Conservation (phyloP, 1,284 basidiomycete genomes). For the Neotropicomus parvogracilis region DNA sequence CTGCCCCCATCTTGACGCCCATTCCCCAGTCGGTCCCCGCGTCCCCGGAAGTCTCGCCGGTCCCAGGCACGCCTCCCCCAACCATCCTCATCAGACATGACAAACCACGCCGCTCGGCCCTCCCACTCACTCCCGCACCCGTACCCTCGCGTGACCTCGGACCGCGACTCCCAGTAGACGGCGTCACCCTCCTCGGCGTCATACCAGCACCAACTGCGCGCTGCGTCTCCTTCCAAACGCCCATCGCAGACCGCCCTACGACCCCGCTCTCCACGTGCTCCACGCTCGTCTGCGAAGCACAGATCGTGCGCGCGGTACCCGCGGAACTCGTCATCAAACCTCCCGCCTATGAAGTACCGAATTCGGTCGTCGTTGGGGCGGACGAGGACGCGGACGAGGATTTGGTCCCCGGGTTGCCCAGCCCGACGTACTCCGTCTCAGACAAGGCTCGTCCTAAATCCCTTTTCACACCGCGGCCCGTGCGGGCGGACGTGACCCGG, state of each 20-base stretch:
- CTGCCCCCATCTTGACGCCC: background rate
- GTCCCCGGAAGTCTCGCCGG: background rate
- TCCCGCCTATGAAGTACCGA: too few species aligned
- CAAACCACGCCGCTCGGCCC: background rate
- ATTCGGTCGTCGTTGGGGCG: background rate
- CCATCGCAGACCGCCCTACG: background rate
- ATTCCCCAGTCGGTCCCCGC: background rate
- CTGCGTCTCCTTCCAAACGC: conserved; percentile 11
- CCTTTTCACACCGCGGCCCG: conserved; percentile 8
- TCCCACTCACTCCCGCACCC: background rate
- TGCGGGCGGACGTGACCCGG: conserved; percentile 9
- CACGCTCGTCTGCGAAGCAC: conserved; percentile 12
- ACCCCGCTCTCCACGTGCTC: conserved; percentile 11
- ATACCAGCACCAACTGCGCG: background rate
- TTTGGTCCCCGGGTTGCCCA: background rate
- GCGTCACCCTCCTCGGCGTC: background rate
- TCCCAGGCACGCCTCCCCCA: background rate
- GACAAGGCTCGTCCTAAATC: conserved; percentile 5
- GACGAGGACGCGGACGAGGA: background rate
- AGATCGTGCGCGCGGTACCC: too few species aligned
- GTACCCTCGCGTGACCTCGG: background rate
- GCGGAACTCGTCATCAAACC: background rate
- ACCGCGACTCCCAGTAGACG: background rate
- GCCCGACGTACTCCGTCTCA: background rate
- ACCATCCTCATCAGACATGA: conserved; percentile 10